Base-by-base conservation (phyloP, 805 yeast genomes). In the Monosporozyma aquatica region DNA sequence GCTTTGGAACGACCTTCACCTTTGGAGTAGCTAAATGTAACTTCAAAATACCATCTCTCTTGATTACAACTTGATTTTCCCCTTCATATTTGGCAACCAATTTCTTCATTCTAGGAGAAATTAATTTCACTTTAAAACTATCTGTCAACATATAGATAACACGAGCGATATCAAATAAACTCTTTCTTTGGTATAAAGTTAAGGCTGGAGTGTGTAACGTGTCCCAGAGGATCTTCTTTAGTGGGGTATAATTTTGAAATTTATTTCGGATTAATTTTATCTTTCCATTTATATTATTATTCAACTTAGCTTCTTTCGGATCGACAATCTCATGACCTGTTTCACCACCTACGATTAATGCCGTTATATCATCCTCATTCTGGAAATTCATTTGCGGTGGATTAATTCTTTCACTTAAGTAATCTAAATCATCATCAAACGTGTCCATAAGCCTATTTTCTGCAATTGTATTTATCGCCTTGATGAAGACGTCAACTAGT, bases 101-200 rank as follows among this genome's bases (percentile, higher is more conserved):
- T 49, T 75, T 76, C 55, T 76, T 80, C 41, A 77, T 78, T 49
- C 78, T 71, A 3, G 96, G 96, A 11, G 78, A 63, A 5, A 77
- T 72, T 18, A 87, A 63, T 3, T 65, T 71, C 2, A 87, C 87
- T n/a, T 73, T 55, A 36, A 80, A 71, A 2, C 76, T 68, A 47
- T 82, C 80, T 24, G 66, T 62, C 6, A 87, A 75, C 30, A 72
- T 72, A 52, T 76, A 84, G 22, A 90, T 61, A 7, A 90, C 72
- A 33, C 77, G 76, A 41, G 84, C 68, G 3, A 85, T 54, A 44
- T 78, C 82, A 49, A 83, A 79, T 7, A 90, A 53, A 27, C 71
- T 60, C 44, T 89, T 70, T 49, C 79, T 76, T 26, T 78, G 79
- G 33, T 73, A 64, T 2, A 85, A 62, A 10, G 82, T 72, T 15